phyloP scores from a whole-genome alignment of 257 asterid genomes.

The Solanum raphanifolium region DNA sequence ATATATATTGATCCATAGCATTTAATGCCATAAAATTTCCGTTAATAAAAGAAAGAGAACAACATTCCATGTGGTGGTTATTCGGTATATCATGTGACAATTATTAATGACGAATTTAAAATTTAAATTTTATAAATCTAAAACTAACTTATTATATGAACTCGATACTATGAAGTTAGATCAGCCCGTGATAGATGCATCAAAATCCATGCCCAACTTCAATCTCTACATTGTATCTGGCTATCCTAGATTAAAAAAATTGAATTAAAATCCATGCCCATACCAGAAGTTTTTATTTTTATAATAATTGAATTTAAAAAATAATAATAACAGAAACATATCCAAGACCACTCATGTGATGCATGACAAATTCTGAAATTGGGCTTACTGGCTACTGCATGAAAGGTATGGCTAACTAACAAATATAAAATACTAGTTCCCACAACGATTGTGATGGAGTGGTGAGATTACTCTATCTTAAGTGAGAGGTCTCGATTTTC shows the following conservation, averaged over 20 bases:
- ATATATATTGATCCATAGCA: not conserved
- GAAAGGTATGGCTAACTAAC: not conserved
- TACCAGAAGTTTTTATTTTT: not conserved
- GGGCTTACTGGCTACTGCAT: not conserved
- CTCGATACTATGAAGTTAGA: too few relatives aligned
- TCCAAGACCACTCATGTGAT: not conserved
- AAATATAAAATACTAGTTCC: too few relatives aligned
- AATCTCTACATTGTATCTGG: too few relatives aligned
- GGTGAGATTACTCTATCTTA: rapidly evolving
- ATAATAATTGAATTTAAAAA: not conserved
- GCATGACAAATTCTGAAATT: not conserved
- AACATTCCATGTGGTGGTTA: too few relatives aligned
- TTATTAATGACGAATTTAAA: not conserved
- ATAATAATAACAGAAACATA: not conserved
- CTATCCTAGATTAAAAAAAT: too few relatives aligned
- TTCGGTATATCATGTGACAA: too few relatives aligned
- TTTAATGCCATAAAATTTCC: too few relatives aligned
- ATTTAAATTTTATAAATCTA: not conserved
- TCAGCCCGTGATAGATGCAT: too few relatives aligned
- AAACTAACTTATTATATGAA: too few relatives aligned
- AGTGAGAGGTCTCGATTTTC: rapidly evolving
- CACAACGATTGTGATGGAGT: rapidly evolving
- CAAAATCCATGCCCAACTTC: too few relatives aligned
- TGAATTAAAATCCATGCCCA: too few relatives aligned
- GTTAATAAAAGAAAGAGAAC: not conserved